A percentile compares a stretch with the other conserved stretches of the same genome.
Evolutionary conservation across 495 filamentous ascomycete genomes (phyloP).

Genomic region (Xylaria scruposa): DNA sequence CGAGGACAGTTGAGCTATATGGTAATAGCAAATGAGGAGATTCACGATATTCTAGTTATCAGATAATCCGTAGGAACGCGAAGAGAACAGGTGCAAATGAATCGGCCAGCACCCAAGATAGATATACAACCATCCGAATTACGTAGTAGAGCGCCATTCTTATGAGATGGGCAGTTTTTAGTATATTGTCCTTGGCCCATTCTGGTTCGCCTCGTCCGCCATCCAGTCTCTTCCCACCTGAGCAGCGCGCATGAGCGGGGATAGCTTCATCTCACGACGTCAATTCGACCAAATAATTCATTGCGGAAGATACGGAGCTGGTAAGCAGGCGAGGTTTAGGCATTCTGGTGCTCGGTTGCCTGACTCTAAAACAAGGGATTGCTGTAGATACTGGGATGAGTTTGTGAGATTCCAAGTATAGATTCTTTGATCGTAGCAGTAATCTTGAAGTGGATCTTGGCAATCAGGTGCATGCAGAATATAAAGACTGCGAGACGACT

Average conservation of each 20-base stretch:
- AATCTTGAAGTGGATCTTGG: not conserved
- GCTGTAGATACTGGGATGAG: not conserved
- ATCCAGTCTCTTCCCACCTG: no score
- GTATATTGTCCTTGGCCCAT: not conserved
- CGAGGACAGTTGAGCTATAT: not conserved
- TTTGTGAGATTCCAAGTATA: no score
- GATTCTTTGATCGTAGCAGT: not conserved
- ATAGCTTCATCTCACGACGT: not conserved
- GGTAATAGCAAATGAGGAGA: not conserved
- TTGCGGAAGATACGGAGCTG: not conserved
- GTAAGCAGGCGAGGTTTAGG: not conserved
- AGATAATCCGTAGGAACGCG: no score
- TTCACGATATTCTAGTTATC: not conserved
- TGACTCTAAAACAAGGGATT: not conserved
- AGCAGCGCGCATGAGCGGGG: not conserved
- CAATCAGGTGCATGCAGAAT: not conserved
- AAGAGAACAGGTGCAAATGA: not conserved
- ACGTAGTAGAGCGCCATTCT: not conserved
- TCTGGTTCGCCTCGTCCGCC: slow-evolving; percentile 7
- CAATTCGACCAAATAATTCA: not conserved
- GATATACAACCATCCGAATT: not conserved
- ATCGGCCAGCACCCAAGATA: not conserved
- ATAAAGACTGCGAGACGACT: not conserved
- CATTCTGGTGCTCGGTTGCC: slow-evolving; percentile 1
- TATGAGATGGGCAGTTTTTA: not conserved